Evolutionary conservation across 164 flowering plant genomes (phyloP).

Genomic region (Nymphaea thermarum): DNA sequence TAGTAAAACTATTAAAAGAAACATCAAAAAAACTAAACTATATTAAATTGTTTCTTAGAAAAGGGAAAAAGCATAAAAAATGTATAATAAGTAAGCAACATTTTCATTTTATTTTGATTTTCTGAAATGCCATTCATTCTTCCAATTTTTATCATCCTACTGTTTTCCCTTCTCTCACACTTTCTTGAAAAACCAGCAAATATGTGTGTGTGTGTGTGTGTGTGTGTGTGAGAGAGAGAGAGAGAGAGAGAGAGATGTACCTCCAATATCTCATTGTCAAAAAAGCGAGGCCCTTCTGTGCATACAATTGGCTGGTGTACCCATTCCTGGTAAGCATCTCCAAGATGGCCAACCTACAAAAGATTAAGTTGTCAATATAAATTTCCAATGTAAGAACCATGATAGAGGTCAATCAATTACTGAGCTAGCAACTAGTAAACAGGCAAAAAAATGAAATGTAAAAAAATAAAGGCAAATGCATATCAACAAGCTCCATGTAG

Average conservation of each 20-base stretch:
- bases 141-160: no score
- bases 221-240: neutral
- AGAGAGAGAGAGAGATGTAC: slow-evolving; percentile 21
- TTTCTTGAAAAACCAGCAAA: neutral
- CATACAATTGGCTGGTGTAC: slow-evolving; percentile 86
- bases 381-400: neutral
- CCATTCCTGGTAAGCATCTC: slow-evolving; percentile 87
- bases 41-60: no score
- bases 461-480: neutral
- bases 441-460: neutral
- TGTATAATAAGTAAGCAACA: no score
- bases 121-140: no score
- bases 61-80: no score
- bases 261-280: slow-evolving; percentile 78
- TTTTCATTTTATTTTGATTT: no score
- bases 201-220: neutral
- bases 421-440: neutral
- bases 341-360: slow-evolving; percentile 92
- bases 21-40: no score
- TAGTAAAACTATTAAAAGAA: no score
- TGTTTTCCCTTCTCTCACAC: no score
- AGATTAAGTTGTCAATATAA: neutral
- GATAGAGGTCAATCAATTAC: neutral
- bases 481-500: neutral
- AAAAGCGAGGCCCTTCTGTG: slow-evolving; percentile 87